phyloP scores from a whole-genome alignment of 148 eudicot species.

The Mesembryanthemum crystallinum region DNA sequence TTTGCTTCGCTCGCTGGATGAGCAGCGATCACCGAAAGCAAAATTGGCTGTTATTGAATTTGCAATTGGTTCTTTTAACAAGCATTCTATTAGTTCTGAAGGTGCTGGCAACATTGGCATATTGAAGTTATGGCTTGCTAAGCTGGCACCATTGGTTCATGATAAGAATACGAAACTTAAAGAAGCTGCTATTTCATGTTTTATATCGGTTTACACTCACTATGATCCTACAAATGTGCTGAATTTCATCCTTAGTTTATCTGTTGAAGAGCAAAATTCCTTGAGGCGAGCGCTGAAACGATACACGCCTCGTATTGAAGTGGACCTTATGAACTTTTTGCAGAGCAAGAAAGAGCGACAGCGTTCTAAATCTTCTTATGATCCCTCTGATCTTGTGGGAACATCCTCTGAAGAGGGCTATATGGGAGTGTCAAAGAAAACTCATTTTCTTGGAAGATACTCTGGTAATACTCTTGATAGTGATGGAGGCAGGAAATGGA shows the following conservation, averaged over 20 bases:
- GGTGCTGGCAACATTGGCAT: constrained; percentile 81
- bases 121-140: constrained; percentile 90
- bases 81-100: constrained; percentile 67
- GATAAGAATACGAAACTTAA: constrained; percentile 92
- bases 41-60: constrained; percentile 95
- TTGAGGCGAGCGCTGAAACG: constrained; percentile 93
- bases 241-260: constrained; percentile 79
- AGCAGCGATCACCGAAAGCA: constrained; percentile 97
- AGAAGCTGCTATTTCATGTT: constrained; percentile 88
- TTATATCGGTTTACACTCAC: constrained; percentile 85
- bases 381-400: constrained; percentile 79
- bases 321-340: constrained; percentile 86
- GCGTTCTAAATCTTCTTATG: constrained; percentile 77
- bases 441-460: constrained; percentile 63
- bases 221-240: constrained; percentile 84
- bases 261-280: constrained; percentile 93
- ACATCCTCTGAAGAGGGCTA: constrained; percentile 93
- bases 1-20: constrained; percentile 94
- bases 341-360: constrained; percentile 87
- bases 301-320: constrained; percentile 97
- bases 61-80: constrained; percentile 84
- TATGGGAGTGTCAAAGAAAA: constrained; percentile 65
- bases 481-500: constrained; percentile 83
- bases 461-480: constrained; percentile 70
- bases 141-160: constrained; percentile 80